These are phyloP conservation scores for Nannizziopsis barbatae DNA, from an alignment of 2,329 filamentous ascomycete species.

Conservation along the genomic window DNA sequence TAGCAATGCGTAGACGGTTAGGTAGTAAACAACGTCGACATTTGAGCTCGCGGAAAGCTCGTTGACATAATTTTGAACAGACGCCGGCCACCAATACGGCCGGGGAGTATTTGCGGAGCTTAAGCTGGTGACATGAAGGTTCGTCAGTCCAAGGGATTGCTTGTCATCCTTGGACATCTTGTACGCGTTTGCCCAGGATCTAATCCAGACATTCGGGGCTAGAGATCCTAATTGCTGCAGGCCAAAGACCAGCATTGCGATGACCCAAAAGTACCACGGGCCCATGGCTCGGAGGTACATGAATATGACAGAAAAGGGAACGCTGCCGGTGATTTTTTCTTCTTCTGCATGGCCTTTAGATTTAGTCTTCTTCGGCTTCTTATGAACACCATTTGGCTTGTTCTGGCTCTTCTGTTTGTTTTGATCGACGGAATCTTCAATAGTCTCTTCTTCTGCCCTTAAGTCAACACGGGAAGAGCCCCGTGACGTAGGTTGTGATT, in stretches of 20 bases:
- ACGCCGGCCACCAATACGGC: constrained; percentile 23
- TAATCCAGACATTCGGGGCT: constrained; percentile 87
- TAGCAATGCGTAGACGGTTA: constrained; percentile 69
- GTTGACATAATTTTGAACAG: constrained; percentile 21
- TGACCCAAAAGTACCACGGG: constrained; percentile 88
- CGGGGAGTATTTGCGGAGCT: constrained; percentile 29
- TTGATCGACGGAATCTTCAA: not conserved
- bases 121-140: constrained; percentile 30
- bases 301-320: constrained; percentile 75
- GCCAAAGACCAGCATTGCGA: constrained; percentile 62
- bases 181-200: constrained; percentile 90
- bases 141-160: constrained; percentile 21
- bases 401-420: constrained; percentile 23
- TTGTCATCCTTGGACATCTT: constrained; percentile 25
- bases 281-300: constrained; percentile 88
- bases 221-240: constrained; percentile 77
- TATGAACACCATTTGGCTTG: constrained; percentile 41
- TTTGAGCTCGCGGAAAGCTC: constrained; percentile 28
- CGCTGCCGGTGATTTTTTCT: constrained; percentile 69
- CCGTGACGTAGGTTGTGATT: constrained; percentile 60
- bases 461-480: constrained; percentile 69
- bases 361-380: constrained; percentile 30
- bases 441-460: constrained; percentile 52
- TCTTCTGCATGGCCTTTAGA: constrained; percentile 49
- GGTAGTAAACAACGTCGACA: constrained; percentile 74